phyloP scores from a whole-genome alignment of 2,329 filamentous ascomycete genomes.

The Curvularia spicifera region DNA sequence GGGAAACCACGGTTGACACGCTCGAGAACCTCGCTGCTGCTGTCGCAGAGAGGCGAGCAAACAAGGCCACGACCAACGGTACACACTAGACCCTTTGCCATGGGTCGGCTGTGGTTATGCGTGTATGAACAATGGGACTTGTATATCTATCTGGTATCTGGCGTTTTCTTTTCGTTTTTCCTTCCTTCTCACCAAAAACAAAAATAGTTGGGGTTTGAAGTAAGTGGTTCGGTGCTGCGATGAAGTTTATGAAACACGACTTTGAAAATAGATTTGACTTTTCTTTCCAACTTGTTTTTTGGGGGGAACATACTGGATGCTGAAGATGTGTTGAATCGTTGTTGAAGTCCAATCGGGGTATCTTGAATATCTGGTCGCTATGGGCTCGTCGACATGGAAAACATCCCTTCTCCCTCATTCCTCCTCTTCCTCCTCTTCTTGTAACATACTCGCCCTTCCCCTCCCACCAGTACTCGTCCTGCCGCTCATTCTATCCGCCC shows the following conservation, averaged over 20 bases:
- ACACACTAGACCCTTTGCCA: neutral
- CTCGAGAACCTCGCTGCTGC: conserved; percentile 86
- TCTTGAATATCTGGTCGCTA: neutral
- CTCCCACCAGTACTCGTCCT: conserved; percentile 11
- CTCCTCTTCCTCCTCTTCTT: conserved; percentile 9
- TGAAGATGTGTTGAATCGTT: neutral
- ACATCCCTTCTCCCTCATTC: conserved; percentile 6
- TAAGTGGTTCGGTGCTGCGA: neutral
- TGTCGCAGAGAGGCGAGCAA: conserved; percentile 74
- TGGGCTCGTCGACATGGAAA: neutral
- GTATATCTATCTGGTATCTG: neutral
- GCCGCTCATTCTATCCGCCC: conserved; percentile 27
- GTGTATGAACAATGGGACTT: neutral
- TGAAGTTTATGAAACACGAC: neutral
- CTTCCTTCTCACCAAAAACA: neutral
- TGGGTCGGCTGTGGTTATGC: neutral
- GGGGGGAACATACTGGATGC: neutral
- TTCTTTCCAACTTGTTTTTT: neutral
- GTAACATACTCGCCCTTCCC: conserved; percentile 9
- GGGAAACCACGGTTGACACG: conserved; percentile 82
- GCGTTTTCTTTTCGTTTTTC: neutral
- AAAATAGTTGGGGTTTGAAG: neutral
- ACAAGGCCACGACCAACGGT: conserved; percentile 38
- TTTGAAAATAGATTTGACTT: neutral
- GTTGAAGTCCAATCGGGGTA: conserved; percentile 6